Evolutionary conservation across 192 early-diverging fungal species (phyloP).

Genomic region (Coemansia sp.): DNA sequence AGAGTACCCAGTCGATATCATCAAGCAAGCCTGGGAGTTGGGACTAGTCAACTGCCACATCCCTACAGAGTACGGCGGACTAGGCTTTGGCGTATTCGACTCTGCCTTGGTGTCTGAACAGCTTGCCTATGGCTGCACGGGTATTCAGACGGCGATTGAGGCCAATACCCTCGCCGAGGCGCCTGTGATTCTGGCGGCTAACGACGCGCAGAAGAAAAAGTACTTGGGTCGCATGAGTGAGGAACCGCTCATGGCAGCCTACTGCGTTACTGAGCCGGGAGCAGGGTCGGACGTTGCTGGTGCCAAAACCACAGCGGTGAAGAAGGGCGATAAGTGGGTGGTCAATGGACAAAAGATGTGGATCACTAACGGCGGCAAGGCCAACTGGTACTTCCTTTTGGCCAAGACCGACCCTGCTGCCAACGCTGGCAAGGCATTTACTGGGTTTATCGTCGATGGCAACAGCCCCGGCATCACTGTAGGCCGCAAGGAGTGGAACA

Average conservation of each 20-base stretch:
- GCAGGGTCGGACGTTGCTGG: constrained; percentile 80
- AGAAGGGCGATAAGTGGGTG: constrained; percentile 79
- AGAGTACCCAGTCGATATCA: constrained; percentile 84
- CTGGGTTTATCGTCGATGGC: constrained; percentile 94
- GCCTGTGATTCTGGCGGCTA: constrained; percentile 85
- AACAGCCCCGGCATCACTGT: constrained; percentile 86
- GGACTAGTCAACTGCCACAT: constrained; percentile 92
- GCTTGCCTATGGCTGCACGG: constrained; percentile 90
- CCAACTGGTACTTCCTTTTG: constrained; percentile 97
- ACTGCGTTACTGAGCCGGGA: constrained; percentile 84
- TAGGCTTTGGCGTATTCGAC: constrained; percentile 87
- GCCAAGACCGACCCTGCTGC: constrained; percentile 84
- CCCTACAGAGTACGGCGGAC: constrained; percentile 80
- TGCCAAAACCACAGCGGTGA: constrained; percentile 67
- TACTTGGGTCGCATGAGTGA: constrained; percentile 97
- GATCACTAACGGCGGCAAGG: constrained; percentile 96
- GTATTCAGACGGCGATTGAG: constrained; percentile 96
- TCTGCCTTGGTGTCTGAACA: constrained; percentile 88
- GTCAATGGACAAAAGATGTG: constrained; percentile 95
- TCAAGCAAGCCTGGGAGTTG: constrained; percentile 90
- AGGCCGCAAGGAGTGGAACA: constrained; percentile 95
- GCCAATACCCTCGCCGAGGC: constrained; percentile 95
- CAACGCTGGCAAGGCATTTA: constrained; percentile 83
- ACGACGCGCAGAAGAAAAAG: constrained; percentile 90
- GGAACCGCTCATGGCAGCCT: constrained; percentile 93